A percentile compares a stretch with the other conserved stretches of the same genome.
Conservation (phyloP, 257 asterid species). For the Solanum stenotomum region DNA sequence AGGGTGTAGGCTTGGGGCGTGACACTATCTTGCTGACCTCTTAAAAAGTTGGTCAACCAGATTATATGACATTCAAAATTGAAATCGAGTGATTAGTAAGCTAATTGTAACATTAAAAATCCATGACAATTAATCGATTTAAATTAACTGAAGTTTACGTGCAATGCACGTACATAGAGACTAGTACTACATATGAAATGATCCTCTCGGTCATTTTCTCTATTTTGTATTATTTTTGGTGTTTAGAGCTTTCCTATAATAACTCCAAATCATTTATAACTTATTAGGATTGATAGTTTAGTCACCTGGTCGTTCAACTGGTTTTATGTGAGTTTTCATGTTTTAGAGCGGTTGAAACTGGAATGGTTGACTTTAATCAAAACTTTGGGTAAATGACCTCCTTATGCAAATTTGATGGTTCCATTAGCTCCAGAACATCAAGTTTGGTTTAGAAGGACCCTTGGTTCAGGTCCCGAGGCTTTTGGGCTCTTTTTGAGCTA, state of each 20-base stretch:
- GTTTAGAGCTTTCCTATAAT: background rate
- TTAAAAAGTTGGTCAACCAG: background rate
- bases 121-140: background rate
- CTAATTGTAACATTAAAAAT: background rate
- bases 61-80: background rate
- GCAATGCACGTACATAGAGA: background rate
- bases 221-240: too few relatives aligned
- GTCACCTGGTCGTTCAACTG: background rate
- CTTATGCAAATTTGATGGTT: background rate
- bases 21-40: background rate
- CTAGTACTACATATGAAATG: too few relatives aligned
- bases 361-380: background rate
- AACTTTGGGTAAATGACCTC: background rate
- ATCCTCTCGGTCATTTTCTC: background rate
- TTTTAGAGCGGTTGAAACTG: background rate
- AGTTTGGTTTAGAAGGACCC: background rate
- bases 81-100: background rate
- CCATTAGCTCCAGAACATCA: too few relatives aligned
- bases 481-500: background rate
- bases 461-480: background rate
- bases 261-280: background rate
- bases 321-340: too few relatives aligned
- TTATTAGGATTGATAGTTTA: background rate
- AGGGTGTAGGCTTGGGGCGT: too few relatives aligned
- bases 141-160: background rate